phyloP scores from a whole-genome alignment of 176 grass and related monocot species.

The Zoysia pacifica region DNA sequence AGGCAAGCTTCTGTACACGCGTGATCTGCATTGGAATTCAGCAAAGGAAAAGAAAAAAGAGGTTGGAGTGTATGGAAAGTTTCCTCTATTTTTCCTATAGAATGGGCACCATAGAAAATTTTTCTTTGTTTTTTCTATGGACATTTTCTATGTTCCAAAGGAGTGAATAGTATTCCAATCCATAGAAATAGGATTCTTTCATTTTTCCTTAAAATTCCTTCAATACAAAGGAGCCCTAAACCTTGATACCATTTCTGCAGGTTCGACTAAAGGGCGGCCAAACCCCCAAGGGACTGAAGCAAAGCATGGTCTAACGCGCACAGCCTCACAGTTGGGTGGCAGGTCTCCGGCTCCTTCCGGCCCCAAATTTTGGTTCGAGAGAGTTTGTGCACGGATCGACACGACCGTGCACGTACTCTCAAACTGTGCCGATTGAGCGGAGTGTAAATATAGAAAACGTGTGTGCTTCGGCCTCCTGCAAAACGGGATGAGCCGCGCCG shows the following conservation, averaged over 20 bases:
- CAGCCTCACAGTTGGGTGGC: not conserved
- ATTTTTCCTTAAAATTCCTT: no score
- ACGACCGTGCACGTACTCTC: not conserved
- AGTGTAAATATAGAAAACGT: slow-evolving; percentile 43
- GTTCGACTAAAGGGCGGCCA: slow-evolving; percentile 54
- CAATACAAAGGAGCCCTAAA: not conserved
- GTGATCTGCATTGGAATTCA: no score
- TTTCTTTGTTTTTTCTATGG: no score
- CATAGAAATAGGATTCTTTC: no score
- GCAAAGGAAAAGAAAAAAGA: no score
- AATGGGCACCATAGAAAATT: no score
- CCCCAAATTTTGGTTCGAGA: slow-evolving; percentile 47
- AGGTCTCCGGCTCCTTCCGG: not conserved
- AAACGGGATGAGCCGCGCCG: slow-evolving; percentile 50
- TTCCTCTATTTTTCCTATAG: no score
- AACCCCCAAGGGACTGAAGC: slow-evolving; percentile 54
- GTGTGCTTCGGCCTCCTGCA: slow-evolving; percentile 58
- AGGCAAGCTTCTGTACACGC: no score
- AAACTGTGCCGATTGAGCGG: slow-evolving; percentile 1
- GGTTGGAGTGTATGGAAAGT: no score
- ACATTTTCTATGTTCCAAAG: no score
- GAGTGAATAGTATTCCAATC: no score
- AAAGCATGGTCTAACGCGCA: slow-evolving; percentile 41
- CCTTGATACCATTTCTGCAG: slow-evolving; percentile 16
- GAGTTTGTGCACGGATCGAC: slow-evolving; percentile 21